These are phyloP conservation scores for Fraxinus anomala DNA, from an alignment of 257 asterid species.

Conservation along the genomic window DNA sequence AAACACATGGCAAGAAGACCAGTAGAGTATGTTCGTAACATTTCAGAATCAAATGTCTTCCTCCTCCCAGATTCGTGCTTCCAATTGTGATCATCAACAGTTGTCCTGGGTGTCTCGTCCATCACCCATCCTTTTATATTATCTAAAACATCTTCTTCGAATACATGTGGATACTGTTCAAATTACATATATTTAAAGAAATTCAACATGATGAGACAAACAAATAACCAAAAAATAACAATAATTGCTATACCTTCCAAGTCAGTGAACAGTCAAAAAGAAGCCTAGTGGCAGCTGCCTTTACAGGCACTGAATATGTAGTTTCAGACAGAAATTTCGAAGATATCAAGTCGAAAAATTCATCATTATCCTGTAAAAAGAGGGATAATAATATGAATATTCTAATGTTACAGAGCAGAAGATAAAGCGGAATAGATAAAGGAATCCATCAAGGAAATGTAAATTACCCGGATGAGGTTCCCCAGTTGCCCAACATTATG, in stretches of 20 bases:
- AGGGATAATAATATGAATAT: conserved; percentile 23
- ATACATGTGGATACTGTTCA: conserved; percentile 87
- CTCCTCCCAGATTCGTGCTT: conserved; percentile 65
- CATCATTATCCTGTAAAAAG: conserved; percentile 86
- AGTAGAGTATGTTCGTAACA: conserved; percentile 77
- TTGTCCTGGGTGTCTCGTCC: conserved; percentile 62
- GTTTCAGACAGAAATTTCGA: conserved; percentile 68
- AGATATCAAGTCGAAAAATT: conserved; percentile 85
- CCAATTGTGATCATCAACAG: conserved; percentile 66
- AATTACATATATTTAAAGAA: conserved; percentile 32
- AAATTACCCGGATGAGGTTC: conserved; percentile 78
- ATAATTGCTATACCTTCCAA: conserved; percentile 63
- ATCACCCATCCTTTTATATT: conserved; percentile 86
- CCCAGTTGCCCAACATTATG: conserved; percentile 92
- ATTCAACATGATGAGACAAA: conserved; percentile 22
- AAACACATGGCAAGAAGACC: conserved; percentile 94
- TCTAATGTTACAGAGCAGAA: neutral
- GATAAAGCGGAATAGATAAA: neutral
- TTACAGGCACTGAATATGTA: conserved; percentile 66
- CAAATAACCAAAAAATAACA: conserved; percentile 20
- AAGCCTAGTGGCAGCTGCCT: conserved; percentile 86
- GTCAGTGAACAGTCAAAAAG: conserved; percentile 89
- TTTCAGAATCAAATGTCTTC: conserved; percentile 70
- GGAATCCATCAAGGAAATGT: conserved; percentile 5
- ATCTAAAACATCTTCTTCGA: conserved; percentile 84